Evolutionary conservation across 805 yeast species (phyloP).

Genomic region (Limtongia smithiae): DNA sequence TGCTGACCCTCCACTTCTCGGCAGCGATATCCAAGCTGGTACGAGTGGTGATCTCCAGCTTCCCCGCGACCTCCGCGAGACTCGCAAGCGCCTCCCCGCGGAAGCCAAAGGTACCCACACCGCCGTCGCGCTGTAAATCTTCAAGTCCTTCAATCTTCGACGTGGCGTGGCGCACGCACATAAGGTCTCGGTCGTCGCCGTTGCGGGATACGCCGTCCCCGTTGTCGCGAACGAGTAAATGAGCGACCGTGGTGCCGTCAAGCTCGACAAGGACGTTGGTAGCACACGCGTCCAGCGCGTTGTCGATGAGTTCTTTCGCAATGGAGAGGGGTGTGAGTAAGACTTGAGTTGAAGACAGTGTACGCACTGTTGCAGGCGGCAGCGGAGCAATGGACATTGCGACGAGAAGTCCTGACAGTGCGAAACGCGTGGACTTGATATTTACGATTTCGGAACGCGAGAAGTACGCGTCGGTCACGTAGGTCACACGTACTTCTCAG

Average conservation of each 20-base stretch:
- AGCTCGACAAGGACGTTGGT: constrained; percentile 18
- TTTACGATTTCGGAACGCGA: too few species aligned
- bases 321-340: constrained; percentile 16
- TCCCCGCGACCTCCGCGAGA: constrained; percentile 73
- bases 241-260: constrained; percentile 22
- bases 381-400: constrained; percentile 12
- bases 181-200: constrained; percentile 58
- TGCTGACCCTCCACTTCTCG: constrained; percentile 55
- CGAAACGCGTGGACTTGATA: too few species aligned
- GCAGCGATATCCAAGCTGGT: constrained; percentile 56
- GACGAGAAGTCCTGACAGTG: too few species aligned
- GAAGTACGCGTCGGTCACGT: too few species aligned
- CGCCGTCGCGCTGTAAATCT: constrained; percentile 48
- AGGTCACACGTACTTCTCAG: too few species aligned
- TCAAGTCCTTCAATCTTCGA: constrained; percentile 65
- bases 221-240: constrained; percentile 56
- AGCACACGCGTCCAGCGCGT: constrained; percentile 31
- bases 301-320: constrained; percentile 30
- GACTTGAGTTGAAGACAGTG: constrained; percentile 20
- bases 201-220: constrained; percentile 58
- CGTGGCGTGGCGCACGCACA: constrained; percentile 81
- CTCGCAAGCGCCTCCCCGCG: constrained; percentile 86
- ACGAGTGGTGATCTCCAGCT: constrained; percentile 61
- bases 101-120: constrained; percentile 70
- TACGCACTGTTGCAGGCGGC: constrained; percentile 19